Evolutionary conservation across 2,329 filamentous ascomycete genomes (phyloP).

Genomic region (Talaromyces sp.): DNA sequence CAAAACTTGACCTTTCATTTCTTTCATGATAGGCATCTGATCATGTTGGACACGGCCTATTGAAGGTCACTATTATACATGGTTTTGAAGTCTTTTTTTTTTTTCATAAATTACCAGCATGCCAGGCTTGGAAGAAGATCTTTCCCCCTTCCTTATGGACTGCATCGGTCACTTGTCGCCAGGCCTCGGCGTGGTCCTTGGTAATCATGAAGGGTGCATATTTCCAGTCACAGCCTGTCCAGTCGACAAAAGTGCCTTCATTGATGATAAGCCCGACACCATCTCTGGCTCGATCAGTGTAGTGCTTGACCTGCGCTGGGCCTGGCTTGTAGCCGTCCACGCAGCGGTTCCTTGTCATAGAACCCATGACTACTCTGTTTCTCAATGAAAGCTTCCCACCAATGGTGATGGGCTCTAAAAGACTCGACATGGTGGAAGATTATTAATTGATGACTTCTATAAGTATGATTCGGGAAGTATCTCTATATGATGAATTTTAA

Average conservation of each 20-base stretch:
- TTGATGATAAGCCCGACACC: conserved; percentile 25
- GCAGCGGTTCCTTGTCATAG: conserved; percentile 29
- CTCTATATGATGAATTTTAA: background rate
- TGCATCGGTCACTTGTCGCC: conserved; percentile 23
- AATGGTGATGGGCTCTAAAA: background rate
- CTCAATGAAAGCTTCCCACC: background rate
- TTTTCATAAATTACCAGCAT: conserved; percentile 22
- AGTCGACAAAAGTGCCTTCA: conserved; percentile 24
- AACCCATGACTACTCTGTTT: conserved; percentile 27
- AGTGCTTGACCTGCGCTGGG: conserved; percentile 21
- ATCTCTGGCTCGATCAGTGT: conserved; percentile 22
- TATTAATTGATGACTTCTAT: background rate
- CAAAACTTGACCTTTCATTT: conserved; percentile 21
- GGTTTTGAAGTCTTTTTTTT: background rate
- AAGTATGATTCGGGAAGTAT: background rate
- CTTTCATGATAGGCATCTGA: conserved; percentile 24
- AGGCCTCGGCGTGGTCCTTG: conserved; percentile 22
- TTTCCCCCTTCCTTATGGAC: conserved; percentile 24
- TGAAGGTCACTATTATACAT: background rate
- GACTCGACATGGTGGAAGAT: background rate
- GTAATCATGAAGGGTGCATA: conserved; percentile 24
- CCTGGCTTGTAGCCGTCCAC: conserved; percentile 23
- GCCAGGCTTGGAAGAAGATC: conserved; percentile 27
- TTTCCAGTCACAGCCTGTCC: conserved; percentile 24
- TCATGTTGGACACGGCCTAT: conserved; percentile 13